Conservation (phyloP, 164 flowering plant species). For the Umbilicus rupestris region DNA sequence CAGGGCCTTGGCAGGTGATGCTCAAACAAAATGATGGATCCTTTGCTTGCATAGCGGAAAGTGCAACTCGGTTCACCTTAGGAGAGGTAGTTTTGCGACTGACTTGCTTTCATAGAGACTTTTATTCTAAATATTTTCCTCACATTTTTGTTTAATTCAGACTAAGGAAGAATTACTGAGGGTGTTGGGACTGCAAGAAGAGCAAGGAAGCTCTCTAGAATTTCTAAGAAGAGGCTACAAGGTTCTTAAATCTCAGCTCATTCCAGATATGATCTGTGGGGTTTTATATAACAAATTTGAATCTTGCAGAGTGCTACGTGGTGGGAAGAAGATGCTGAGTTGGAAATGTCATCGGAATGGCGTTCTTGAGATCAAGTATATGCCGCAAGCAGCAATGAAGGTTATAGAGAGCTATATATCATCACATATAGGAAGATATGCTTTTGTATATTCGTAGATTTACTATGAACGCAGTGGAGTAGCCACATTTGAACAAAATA, state of each 20-base stretch:
- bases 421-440: background rate
- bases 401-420: background rate
- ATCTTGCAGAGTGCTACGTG: constrained; percentile 58
- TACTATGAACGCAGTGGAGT: no score
- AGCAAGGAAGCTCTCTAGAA: constrained; percentile 85
- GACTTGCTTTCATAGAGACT: background rate
- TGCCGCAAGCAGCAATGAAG: background rate
- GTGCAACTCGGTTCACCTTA: constrained; percentile 79
- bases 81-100: constrained; percentile 53
- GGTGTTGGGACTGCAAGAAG: constrained; percentile 90
- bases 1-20: constrained; percentile 99
- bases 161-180: constrained; percentile 90
- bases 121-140: background rate
- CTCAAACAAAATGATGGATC: constrained; percentile 90
- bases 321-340: constrained; percentile 87
- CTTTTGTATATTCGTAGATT: background rate
- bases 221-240: constrained; percentile 93
- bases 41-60: constrained; percentile 85
- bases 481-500: no score
- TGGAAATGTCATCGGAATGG: constrained; percentile 81
- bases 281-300: background rate
- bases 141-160: constrained; percentile 24
- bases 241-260: constrained; percentile 29
- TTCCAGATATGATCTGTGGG: background rate
- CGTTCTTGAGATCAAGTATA: constrained; percentile 37